phyloP scores from a whole-genome alignment of 306 rosid genomes.

The Quercus gilva region DNA sequence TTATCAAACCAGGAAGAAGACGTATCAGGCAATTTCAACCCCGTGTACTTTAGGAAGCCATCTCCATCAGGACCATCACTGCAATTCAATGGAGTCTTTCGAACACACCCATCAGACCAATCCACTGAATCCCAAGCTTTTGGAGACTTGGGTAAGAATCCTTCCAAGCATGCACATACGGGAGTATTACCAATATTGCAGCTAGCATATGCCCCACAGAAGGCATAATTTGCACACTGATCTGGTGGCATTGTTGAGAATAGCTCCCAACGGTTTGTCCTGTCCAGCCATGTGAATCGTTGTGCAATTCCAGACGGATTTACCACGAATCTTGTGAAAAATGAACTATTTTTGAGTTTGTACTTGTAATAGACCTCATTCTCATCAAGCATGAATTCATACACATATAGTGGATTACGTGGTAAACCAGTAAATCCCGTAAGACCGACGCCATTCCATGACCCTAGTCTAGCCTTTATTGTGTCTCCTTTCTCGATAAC shows the following conservation, averaged over 20 bases:
- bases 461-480: background rate
- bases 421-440: background rate
- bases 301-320: constrained; percentile 1
- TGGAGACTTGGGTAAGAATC: constrained; percentile 12
- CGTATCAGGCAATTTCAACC: constrained; percentile 27
- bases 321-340: constrained; percentile 11
- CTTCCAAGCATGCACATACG: constrained; percentile 19
- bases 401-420: background rate
- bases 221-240: constrained; percentile 26
- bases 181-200: constrained; percentile 5
- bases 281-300: constrained; percentile 17
- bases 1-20: constrained; percentile 32
- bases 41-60: background rate
- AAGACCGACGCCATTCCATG: constrained; percentile 30
- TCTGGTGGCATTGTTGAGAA: background rate
- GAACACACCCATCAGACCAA: constrained; percentile 24
- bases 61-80: background rate
- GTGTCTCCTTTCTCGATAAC: background rate
- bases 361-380: constrained; percentile 10
- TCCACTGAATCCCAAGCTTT: background rate
- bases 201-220: constrained; percentile 17
- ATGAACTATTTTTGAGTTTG: background rate
- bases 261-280: constrained; percentile 17
- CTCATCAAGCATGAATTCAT: background rate
- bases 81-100: constrained; percentile 17